phyloP scores from a whole-genome alignment of 2,329 filamentous ascomycete genomes.

The Colletotrichum theobromicola region DNA sequence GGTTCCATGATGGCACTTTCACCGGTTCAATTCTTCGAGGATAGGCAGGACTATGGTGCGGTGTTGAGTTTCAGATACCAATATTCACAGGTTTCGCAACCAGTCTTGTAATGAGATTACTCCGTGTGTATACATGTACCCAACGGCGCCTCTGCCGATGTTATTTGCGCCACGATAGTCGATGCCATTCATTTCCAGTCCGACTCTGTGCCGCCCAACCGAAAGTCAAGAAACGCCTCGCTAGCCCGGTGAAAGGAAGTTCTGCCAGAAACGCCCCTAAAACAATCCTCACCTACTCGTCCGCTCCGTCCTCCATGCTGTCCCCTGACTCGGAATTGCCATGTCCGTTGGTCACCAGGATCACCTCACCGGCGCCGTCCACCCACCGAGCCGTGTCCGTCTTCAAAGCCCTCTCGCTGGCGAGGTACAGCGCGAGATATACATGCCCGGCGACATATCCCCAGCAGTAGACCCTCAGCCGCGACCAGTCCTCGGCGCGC shows the following conservation, averaged over 20 bases:
- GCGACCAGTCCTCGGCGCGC: slow-evolving; percentile 46
- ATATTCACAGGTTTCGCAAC: background rate
- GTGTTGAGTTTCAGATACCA: slow-evolving; percentile 3
- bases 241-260: background rate
- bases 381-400: slow-evolving; percentile 68
- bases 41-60: background rate
- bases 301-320: slow-evolving; percentile 2
- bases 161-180: background rate
- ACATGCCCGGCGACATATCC: slow-evolving; percentile 74
- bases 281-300: background rate
- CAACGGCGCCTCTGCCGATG: background rate
- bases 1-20: background rate
- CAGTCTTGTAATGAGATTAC: background rate
- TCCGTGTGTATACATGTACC: background rate
- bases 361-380: slow-evolving; percentile 64
- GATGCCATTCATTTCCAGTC: background rate
- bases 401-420: slow-evolving; percentile 67
- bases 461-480: slow-evolving; percentile 78
- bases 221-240: background rate
- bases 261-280: background rate
- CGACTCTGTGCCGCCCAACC: background rate
- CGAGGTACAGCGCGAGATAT: slow-evolving; percentile 77
- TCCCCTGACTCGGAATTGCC: slow-evolving; percentile 15
- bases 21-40: background rate
- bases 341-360: slow-evolving; percentile 35